Conservation (phyloP, 805 yeast genomes). For the Saccharomycopsis sp. region DNA sequence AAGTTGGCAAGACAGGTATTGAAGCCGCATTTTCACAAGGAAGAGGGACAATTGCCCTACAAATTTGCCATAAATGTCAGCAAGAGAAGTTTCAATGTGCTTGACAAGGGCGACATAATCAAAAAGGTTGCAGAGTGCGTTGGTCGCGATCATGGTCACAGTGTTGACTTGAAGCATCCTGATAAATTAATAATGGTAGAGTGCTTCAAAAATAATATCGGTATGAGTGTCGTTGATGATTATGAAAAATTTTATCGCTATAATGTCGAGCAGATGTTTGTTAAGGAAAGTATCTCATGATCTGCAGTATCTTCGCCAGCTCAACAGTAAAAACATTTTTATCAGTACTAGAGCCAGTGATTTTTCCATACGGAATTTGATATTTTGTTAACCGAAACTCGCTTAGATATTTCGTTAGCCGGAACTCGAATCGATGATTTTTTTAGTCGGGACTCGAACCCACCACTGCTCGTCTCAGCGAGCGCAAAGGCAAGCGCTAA, state of each 20-base stretch:
- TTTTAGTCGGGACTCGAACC: too few species aligned
- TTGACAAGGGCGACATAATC: conserved; percentile 69
- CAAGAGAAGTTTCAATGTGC: conserved; percentile 67
- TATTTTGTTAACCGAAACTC: too few species aligned
- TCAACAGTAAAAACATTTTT: too few species aligned
- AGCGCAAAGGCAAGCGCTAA: too few species aligned
- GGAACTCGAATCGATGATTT: too few species aligned
- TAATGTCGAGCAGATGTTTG: conserved; percentile 79
- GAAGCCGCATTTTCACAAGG: conserved; percentile 58
- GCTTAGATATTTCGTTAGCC: too few species aligned
- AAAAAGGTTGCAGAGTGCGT: conserved; percentile 63
- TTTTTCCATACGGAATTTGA: too few species aligned
- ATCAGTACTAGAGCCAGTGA: too few species aligned
- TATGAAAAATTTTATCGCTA: conserved; percentile 58
- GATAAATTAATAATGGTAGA: conserved; percentile 79
- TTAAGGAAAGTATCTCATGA: too few species aligned
- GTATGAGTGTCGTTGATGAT: conserved; percentile 73
- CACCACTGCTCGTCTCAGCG: too few species aligned
- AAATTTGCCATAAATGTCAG: conserved; percentile 78
- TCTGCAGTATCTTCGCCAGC: too few species aligned
- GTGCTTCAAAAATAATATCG: conserved; percentile 82
- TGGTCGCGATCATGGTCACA: conserved; percentile 63
- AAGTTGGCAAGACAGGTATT: conserved; percentile 55
- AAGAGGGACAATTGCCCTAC: conserved; percentile 30
- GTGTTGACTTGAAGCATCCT: conserved; percentile 71